Conservation (phyloP, 257 asterid species). For the Fraxinus quadrangulata region DNA sequence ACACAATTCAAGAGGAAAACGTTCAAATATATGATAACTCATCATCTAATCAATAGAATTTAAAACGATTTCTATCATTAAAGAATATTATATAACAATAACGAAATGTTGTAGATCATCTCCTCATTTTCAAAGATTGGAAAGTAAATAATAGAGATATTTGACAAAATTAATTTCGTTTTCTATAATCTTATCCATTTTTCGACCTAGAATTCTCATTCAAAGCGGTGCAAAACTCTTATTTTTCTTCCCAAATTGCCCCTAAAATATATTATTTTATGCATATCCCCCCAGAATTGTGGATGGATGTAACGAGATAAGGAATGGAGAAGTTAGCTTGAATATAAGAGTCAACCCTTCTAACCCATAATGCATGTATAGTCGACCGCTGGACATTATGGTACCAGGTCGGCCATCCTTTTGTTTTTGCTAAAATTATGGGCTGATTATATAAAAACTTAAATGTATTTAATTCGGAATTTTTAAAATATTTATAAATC, state of each 20-base stretch:
- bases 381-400: slow-evolving; percentile 23
- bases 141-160: too few relatives aligned
- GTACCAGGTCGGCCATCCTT: slow-evolving; percentile 15
- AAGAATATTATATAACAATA: too few relatives aligned
- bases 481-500: neutral
- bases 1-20: too few relatives aligned
- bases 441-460: neutral
- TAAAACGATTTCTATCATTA: too few relatives aligned
- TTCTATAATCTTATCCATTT: too few relatives aligned
- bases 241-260: neutral
- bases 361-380: neutral
- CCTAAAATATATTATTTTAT: neutral
- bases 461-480: neutral
- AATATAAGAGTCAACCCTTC: slow-evolving; percentile 26
- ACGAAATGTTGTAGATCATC: too few relatives aligned
- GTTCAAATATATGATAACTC: too few relatives aligned
- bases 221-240: neutral
- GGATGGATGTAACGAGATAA: neutral
- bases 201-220: neutral
- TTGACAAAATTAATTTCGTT: too few relatives aligned
- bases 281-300: neutral
- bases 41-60: too few relatives aligned
- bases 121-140: too few relatives aligned
- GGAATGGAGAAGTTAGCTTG: neutral
- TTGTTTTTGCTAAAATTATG: slow-evolving; percentile 7